Evolutionary conservation across 2,329 filamentous ascomycete genomes (phyloP), one percentile per base, ranked within the genome.

Genomic region (Clonostachys sp.): DNA sequence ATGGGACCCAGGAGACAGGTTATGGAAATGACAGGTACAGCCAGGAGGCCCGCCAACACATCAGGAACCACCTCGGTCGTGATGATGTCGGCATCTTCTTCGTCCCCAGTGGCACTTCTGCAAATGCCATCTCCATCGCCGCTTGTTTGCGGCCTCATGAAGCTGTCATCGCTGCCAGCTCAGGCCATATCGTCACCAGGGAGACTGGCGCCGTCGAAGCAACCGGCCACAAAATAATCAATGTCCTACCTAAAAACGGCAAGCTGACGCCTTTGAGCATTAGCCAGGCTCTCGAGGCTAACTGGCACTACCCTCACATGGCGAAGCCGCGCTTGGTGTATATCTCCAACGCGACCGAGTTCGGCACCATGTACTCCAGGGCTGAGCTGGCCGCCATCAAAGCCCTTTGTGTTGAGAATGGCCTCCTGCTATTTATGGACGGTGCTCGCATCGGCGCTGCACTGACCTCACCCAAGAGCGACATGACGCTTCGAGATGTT

Each of bases 141-240:
- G 73, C 72, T 9, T 77, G 74, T 38, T 59, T 77, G 6, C 66
- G 73, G 1, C 72, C 74, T 0, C 73, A 75, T 46, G 74, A 77
- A 48, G 73, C 74, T 2, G 73, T 77, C 16, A 68, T 77, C n/a
- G 72, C 74, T 5, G 65, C 73, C 2, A 69, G 70, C 20, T 68
- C 73, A 0, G 74, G 74, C 0, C 74, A 77, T 42, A 76, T 77
- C 34, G 70, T 75, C 6, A 68, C 64, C 9, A 65, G 73, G 24
- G 74, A 77, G 53, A 74, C 74, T 0, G 74, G 74, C 2, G 74
- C 74, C 1, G 72, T 77, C 6, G 74, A 77, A 50, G 72, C 73
- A 1, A 72, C 67, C 6, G 74, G 74, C 0, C 74, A 77, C 58
- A 77, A 77, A 50, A 73, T 77, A 38, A 77, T 77, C 54, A 66